phyloP scores from a whole-genome alignment of 2,329 filamentous ascomycete species.

The Dactylellina cionopaga region DNA sequence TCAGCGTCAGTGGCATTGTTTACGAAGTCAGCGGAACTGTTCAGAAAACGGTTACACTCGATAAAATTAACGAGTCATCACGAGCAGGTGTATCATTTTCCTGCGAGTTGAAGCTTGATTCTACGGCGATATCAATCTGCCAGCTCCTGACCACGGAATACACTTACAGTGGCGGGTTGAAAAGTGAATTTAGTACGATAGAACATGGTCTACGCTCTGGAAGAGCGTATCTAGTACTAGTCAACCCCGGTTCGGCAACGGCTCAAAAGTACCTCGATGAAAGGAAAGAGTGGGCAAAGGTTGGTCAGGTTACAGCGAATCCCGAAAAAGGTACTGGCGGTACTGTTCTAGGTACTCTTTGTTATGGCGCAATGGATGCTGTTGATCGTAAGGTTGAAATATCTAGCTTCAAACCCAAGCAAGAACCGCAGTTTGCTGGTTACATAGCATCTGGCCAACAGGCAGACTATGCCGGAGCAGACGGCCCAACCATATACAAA shows the following conservation, averaged over 20 bases:
- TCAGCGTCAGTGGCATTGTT: background rate
- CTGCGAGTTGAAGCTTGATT: background rate
- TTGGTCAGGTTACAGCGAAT: background rate
- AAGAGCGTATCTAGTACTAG: conserved; percentile 3
- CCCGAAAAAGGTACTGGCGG: background rate
- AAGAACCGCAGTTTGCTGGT: background rate
- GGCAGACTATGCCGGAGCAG: background rate
- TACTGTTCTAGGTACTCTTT: background rate
- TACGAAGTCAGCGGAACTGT: background rate
- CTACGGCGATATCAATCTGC: background rate
- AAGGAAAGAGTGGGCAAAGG: background rate
- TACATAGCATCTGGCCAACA: background rate
- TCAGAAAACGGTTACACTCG: background rate
- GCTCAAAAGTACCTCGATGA: background rate
- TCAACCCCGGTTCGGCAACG: background rate
- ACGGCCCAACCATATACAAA: background rate
- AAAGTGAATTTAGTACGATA: conserved; percentile 13
- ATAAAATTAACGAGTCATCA: background rate
- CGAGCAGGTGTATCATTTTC: background rate
- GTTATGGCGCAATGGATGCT: conserved; percentile 16
- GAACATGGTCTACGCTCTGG: background rate
- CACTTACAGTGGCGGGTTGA: conserved; percentile 2
- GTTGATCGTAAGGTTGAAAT: conserved; percentile 25
- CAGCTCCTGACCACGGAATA: background rate
- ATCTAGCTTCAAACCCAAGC: background rate